These are phyloP conservation scores for Flagelloscypha sp. DNA, from an alignment of 768 basidiomycete genomes.

Conservation along the genomic window DNA sequence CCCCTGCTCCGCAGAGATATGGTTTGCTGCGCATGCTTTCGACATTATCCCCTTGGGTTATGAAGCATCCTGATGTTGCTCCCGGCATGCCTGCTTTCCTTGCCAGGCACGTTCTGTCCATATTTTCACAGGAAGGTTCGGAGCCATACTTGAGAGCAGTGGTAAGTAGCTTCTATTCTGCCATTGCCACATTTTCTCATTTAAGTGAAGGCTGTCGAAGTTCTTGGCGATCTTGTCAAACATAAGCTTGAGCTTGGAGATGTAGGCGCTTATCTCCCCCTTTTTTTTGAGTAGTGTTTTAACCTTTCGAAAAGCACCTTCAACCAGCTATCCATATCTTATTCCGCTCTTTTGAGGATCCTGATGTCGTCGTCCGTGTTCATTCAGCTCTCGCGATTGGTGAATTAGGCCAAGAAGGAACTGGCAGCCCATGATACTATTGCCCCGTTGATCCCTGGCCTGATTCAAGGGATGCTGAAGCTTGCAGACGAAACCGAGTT, in stretches of 20 bases:
- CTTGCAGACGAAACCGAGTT: slow-evolving; percentile 88
- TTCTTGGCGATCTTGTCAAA: slow-evolving; percentile 68
- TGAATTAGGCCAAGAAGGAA: too few relatives aligned
- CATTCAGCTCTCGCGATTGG: slow-evolving; percentile 77
- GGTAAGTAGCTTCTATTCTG: slow-evolving; percentile 34
- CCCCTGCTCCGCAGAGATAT: slow-evolving; percentile 59
- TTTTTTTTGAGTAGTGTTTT: too few relatives aligned
- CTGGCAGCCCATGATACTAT: slow-evolving; percentile 43
- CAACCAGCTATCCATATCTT: slow-evolving; percentile 25
- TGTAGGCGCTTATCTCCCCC: too few relatives aligned
- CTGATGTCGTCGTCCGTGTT: slow-evolving; percentile 75
- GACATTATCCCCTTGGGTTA: slow-evolving; percentile 68
- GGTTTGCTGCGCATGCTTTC: slow-evolving; percentile 82
- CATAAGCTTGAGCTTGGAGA: slow-evolving; percentile 61
- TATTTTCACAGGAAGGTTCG: slow-evolving; percentile 49
- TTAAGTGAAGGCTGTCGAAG: slow-evolving; percentile 60
- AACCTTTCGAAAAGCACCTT: slow-evolving; percentile 1
- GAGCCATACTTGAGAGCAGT: slow-evolving; percentile 74
- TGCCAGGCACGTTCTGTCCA: slow-evolving; percentile 63
- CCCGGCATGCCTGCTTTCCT: slow-evolving; percentile 73
- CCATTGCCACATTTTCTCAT: background rate
- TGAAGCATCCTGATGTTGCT: slow-evolving; percentile 78
- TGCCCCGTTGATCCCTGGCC: background rate
- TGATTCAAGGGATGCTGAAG: slow-evolving; percentile 62
- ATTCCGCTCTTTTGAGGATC: slow-evolving; percentile 66